A percentile compares a stretch with the other conserved stretches of the same genome.
phyloP scores from a whole-genome alignment of 1,284 basidiomycete species.

The Puccinia triticina region DNA sequence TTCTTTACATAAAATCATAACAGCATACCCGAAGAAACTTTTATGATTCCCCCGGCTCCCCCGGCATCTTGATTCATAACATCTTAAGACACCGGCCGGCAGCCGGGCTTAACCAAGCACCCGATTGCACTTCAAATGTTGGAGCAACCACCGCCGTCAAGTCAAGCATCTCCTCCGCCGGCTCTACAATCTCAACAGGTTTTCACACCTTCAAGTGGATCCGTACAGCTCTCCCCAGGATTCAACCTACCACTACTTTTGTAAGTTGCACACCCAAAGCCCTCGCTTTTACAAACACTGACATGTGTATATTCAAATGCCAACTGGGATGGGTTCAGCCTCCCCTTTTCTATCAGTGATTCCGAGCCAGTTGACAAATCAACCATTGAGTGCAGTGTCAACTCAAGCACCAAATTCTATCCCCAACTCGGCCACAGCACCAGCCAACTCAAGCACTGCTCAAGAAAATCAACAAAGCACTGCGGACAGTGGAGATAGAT shows the following conservation, averaged over 20 bases:
- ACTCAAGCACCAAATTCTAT: neutral
- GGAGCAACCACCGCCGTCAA: too few relatives aligned
- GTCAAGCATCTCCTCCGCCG: neutral
- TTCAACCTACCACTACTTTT: neutral
- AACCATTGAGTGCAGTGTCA: neutral
- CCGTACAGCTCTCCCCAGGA: neutral
- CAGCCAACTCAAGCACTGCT: neutral
- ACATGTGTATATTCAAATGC: neutral
- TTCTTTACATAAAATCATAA: neutral
- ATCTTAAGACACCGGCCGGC: neutral
- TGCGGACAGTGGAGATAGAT: neutral
- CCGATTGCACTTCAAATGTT: neutral
- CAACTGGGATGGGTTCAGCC: neutral
- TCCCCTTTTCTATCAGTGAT: neutral
- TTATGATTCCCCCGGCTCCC: neutral
- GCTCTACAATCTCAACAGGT: neutral
- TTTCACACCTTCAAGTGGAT: neutral
- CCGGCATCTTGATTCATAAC: neutral
- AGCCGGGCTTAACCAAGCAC: neutral
- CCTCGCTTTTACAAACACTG: neutral
- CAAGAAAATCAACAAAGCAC: too few relatives aligned
- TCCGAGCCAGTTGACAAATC: neutral
- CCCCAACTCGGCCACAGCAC: neutral
- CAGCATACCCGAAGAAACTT: neutral
- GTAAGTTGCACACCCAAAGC: neutral